phyloP scores from a whole-genome alignment of 1,284 basidiomycete species.

The Sporisorium iseilematis-ciliati region DNA sequence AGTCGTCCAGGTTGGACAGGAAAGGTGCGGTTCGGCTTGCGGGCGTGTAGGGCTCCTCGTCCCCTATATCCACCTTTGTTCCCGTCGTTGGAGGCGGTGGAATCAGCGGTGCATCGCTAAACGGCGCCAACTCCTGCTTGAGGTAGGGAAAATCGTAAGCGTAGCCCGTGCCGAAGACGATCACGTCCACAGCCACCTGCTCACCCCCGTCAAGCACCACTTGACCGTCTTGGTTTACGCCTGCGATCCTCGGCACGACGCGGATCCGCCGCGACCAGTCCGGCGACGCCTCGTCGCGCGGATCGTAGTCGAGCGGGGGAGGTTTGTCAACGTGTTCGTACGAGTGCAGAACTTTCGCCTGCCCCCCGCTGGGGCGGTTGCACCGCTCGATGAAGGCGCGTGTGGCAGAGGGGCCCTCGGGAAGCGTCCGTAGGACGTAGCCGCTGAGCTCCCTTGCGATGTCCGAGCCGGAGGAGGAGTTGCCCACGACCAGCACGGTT shows the following conservation, averaged over 20 bases:
- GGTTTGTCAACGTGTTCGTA: conserved; percentile 53
- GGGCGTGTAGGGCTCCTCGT: conserved; percentile 16
- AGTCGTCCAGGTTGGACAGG: conserved; percentile 64
- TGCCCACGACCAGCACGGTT: conserved; percentile 73
- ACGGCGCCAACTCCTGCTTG: conserved; percentile 32
- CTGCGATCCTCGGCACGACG: conserved; percentile 53
- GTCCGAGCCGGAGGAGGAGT: conserved; percentile 73
- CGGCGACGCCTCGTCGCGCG: conserved; percentile 44
- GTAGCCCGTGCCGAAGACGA: conserved; percentile 69
- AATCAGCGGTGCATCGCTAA: conserved; percentile 37
- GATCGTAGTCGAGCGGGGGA: conserved; percentile 66
- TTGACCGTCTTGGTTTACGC: conserved; percentile 15
- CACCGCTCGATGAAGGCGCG: conserved; percentile 21
- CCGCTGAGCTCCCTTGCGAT: conserved; percentile 72
- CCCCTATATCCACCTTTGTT: background rate
- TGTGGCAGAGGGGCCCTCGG: conserved; percentile 28
- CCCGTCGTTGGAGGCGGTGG: background rate
- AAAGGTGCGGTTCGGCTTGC: conserved; percentile 18
- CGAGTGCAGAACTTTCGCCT: conserved; percentile 43
- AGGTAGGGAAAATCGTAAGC: conserved; percentile 56
- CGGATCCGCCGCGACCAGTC: conserved; percentile 59
- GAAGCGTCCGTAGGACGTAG: conserved; percentile 45
- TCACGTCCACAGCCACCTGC: conserved; percentile 49
- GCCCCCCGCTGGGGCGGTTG: background rate
- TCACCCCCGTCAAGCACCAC: conserved; percentile 37